A percentile compares a stretch with the other conserved stretches of the same genome.
Conservation (phyloP, 352 stramenopile species). For the Pythium monospermum region DNA sequence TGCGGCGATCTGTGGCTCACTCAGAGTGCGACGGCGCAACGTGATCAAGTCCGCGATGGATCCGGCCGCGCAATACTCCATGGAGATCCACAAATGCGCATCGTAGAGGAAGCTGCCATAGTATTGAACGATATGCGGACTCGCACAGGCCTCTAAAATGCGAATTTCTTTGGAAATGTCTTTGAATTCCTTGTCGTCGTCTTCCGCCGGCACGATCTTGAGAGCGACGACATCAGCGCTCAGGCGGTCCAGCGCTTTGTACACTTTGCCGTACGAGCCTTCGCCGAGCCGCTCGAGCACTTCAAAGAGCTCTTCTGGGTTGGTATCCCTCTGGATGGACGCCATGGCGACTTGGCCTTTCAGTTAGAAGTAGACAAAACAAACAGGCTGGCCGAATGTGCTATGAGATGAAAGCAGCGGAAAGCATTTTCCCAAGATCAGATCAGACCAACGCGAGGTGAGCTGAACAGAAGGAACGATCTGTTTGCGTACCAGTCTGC, state of each 20-base stretch:
- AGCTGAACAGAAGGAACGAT: too few relatives aligned
- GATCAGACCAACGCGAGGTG: too few relatives aligned
- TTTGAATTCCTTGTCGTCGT: slow-evolving; percentile 58
- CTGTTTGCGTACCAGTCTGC: too few relatives aligned
- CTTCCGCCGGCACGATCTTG: slow-evolving; percentile 85
- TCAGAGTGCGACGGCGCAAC: slow-evolving; percentile 42
- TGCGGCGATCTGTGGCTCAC: slow-evolving; percentile 64
- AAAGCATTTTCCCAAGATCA: too few relatives aligned
- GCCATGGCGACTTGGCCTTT: slow-evolving; percentile 25
- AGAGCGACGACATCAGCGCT: slow-evolving; percentile 67
- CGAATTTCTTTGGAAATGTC: slow-evolving; percentile 83
- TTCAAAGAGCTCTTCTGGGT: slow-evolving; percentile 70
- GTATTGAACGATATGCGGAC: slow-evolving; percentile 84
- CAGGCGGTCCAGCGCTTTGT: slow-evolving; percentile 62
- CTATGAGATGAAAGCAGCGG: too few relatives aligned
- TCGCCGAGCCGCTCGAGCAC: slow-evolving; percentile 75
- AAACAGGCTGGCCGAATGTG: not conserved
- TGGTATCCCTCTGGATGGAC: slow-evolving; percentile 57
- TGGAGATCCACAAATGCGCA: slow-evolving; percentile 79
- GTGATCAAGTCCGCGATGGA: slow-evolving; percentile 79
- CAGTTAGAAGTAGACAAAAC: not conserved
- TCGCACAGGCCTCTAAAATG: slow-evolving; percentile 77
- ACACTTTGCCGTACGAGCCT: slow-evolving; percentile 84
- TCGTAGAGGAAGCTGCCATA: slow-evolving; percentile 76
- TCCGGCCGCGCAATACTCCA: slow-evolving; percentile 86